Percentiles rank a stretch among this genome's conserved stretches.
Conservation (phyloP, 2,329 filamentous ascomycete genomes). For the Zymoseptoria ardabiliae region DNA sequence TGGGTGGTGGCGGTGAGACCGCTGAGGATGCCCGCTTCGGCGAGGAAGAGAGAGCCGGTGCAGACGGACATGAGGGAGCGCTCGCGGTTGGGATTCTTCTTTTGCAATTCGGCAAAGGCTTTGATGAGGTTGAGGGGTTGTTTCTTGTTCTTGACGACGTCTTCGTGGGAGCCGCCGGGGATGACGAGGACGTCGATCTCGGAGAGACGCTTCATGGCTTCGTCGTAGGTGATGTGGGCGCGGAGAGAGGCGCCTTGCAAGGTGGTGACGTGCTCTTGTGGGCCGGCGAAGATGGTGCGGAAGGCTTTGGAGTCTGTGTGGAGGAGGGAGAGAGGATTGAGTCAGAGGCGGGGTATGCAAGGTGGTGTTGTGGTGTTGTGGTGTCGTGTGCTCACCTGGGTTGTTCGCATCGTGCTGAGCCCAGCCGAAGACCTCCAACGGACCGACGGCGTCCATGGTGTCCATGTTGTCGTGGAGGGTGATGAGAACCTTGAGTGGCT, state of each 20-base stretch:
- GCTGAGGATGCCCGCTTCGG: slow-evolving; percentile 66
- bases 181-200: slow-evolving; percentile 76
- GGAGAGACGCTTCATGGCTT: slow-evolving; percentile 63
- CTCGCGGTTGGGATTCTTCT: slow-evolving; percentile 70
- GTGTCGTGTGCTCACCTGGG: slow-evolving; percentile 34
- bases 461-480: slow-evolving; percentile 26
- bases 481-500: slow-evolving; percentile 54
- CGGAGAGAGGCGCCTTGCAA: slow-evolving; percentile 61
- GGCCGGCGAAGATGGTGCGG: slow-evolving; percentile 46
- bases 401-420: slow-evolving; percentile 50
- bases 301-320: slow-evolving; percentile 45
- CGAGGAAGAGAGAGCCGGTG: slow-evolving; percentile 71
- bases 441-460: slow-evolving; percentile 22
- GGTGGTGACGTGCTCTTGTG: slow-evolving; percentile 42
- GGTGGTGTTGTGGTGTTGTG: background rate
- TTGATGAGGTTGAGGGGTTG: slow-evolving; percentile 65
- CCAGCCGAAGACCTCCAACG: slow-evolving; percentile 50
- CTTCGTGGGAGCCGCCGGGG: slow-evolving; percentile 61
- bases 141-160: slow-evolving; percentile 58
- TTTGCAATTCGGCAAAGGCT: slow-evolving; percentile 71
- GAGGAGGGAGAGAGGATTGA: background rate
- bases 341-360: background rate
- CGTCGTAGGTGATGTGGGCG: slow-evolving; percentile 70
- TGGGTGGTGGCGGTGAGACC: slow-evolving; percentile 78
- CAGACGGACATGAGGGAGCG: slow-evolving; percentile 74